Conservation (phyloP, 345 rosid genomes). For the Brassica napus region DNA sequence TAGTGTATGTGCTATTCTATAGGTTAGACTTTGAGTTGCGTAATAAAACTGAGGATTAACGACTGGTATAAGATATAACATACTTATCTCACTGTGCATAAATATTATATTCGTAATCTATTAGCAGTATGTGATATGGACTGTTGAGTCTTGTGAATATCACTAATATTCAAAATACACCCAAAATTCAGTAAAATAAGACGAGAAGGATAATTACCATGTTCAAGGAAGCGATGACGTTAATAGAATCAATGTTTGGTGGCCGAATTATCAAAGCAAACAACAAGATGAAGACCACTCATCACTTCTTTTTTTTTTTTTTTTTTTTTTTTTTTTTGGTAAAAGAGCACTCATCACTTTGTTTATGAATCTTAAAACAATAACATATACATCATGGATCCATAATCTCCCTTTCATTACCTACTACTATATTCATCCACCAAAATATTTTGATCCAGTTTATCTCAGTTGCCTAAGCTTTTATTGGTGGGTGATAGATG, state of each 20-base stretch:
- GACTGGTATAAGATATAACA: background rate
- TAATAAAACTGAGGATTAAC: background rate
- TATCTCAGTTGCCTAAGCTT: background rate
- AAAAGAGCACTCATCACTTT: background rate
- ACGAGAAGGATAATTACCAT: background rate
- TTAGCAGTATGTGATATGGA: constrained; percentile 1
- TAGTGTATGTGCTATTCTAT: background rate
- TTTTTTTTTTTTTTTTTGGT: no score
- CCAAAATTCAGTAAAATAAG: background rate
- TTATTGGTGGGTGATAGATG: background rate
- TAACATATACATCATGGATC: constrained; percentile 11
- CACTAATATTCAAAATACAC: background rate
- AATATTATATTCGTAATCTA: background rate
- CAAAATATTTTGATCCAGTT: background rate
- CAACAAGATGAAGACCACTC: constrained; percentile 15
- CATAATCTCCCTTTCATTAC: constrained; percentile 19
- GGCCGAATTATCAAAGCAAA: constrained; percentile 26
- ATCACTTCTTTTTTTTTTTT: background rate
- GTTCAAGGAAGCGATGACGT: constrained; percentile 1
- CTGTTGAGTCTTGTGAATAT: background rate
- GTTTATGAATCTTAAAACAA: constrained; percentile 14
- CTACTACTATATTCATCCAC: constrained; percentile 1
- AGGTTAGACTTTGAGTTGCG: constrained; percentile 1
- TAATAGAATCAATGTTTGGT: constrained; percentile 27
- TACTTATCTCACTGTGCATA: background rate